phyloP scores from a whole-genome alignment of 164 flowering plant genomes.

The Litsea cubeba region DNA sequence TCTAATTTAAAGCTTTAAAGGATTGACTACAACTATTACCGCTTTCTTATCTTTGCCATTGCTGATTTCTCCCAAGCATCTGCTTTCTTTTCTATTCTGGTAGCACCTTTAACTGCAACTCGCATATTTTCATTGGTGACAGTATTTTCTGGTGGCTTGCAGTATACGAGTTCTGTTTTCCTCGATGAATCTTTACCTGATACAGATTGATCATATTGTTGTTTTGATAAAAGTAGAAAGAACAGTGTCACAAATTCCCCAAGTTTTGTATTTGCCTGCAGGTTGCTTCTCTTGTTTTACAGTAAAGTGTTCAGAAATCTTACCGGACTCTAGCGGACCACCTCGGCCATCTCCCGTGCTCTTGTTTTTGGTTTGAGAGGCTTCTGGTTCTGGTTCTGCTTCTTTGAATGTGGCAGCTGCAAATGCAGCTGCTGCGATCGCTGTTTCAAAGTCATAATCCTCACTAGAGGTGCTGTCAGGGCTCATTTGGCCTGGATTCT shows the following conservation, averaged over 20 bases:
- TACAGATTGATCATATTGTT: not conserved
- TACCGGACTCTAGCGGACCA: conserved; percentile 15
- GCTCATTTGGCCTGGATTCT: conserved; percentile 31
- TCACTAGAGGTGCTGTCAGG: conserved; percentile 22
- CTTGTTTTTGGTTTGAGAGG: conserved; percentile 20
- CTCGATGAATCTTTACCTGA: conserved; percentile 29
- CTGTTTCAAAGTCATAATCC: conserved; percentile 33
- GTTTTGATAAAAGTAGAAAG: not conserved
- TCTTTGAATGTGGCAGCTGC: conserved; percentile 33
- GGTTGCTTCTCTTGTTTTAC: conserved; percentile 2
- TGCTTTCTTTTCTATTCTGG: conserved; percentile 27
- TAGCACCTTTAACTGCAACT: conserved; percentile 8
- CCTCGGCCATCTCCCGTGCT: conserved; percentile 14
- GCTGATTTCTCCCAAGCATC: conserved; percentile 60
- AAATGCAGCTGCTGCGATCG: conserved; percentile 66
- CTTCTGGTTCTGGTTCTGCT: conserved; percentile 6
- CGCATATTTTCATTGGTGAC: conserved; percentile 9
- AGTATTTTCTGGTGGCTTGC: not conserved
- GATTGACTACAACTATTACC: conserved; percentile 26
- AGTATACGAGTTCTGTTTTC: conserved; percentile 23
- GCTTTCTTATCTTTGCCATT: conserved; percentile 40
- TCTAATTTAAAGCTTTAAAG: not conserved
- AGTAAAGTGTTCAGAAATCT: conserved; percentile 16
- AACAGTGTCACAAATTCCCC: not conserved
- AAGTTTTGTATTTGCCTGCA: conserved; percentile 3